Percentiles rank a stretch among this genome's conserved stretches.
These are phyloP conservation scores for Neofusicoccum kwambonambiense DNA, from an alignment of 2,329 filamentous ascomycete genomes.

Conservation along the genomic window DNA sequence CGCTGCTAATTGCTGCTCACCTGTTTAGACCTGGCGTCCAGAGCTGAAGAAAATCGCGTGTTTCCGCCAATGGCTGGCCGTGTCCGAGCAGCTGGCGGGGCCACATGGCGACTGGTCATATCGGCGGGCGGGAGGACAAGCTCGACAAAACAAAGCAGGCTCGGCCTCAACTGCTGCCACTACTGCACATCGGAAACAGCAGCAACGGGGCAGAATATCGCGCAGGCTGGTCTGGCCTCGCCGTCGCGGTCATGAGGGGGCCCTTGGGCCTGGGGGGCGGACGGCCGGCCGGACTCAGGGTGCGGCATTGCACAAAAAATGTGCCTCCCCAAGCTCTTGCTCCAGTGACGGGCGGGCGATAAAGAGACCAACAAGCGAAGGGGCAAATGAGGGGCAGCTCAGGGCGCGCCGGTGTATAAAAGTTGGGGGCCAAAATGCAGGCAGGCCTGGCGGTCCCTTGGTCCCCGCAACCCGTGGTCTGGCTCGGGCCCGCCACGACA, in stretches of 20 bases:
- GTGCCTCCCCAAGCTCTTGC: slow-evolving; percentile 3
- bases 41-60: slow-evolving; percentile 3
- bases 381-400: background rate
- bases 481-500: background rate
- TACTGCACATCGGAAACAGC: slow-evolving; percentile 16
- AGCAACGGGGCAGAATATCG: slow-evolving; percentile 7
- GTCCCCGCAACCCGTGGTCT: slow-evolving; percentile 1
- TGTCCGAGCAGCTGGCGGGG: background rate
- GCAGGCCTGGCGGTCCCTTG: background rate
- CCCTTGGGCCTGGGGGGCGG: background rate
- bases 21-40: background rate
- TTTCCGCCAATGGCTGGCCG: slow-evolving; percentile 3
- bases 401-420: background rate
- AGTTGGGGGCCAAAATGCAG: slow-evolving; percentile 6
- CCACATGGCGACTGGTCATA: slow-evolving; percentile 5
- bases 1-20: background rate
- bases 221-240: slow-evolving; percentile 7
- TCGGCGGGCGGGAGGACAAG: slow-evolving; percentile 6
- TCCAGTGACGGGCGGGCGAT: background rate
- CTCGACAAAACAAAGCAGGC: slow-evolving; percentile 4
- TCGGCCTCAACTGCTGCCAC: background rate
- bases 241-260: background rate
- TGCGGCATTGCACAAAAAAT: slow-evolving; percentile 1
- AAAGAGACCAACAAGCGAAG: slow-evolving; percentile 1
- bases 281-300: background rate